These are phyloP conservation scores for Massospora cicadina DNA, from an alignment of 371 early-diverging fungal genomes.

Conservation along the genomic window DNA sequence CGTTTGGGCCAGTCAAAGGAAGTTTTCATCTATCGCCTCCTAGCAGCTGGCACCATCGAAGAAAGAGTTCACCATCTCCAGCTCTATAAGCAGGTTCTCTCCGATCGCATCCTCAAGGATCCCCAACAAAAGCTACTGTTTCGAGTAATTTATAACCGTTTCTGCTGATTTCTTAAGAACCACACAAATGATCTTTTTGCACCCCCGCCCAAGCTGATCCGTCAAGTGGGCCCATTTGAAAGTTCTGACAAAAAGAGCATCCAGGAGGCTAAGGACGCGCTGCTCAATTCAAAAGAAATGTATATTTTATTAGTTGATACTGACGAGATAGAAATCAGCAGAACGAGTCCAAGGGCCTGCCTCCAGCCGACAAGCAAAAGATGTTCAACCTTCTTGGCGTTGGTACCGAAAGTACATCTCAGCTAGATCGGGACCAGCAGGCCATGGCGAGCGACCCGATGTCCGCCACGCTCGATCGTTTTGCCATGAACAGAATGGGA, in stretches of 20 bases:
- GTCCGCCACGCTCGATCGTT: neutral
- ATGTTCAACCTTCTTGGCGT: neutral
- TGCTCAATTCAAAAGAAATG: neutral
- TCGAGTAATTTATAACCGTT: constrained; percentile 23
- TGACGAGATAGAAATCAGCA: neutral
- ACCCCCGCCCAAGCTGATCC: neutral
- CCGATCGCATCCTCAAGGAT: constrained; percentile 87
- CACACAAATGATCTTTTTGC: neutral
- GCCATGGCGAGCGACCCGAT: neutral
- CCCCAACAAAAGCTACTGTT: constrained; percentile 84
- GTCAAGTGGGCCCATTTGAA: neutral
- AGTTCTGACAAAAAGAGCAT: neutral
- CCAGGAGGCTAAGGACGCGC: neutral
- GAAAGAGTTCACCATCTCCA: constrained; percentile 96
- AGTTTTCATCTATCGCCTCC: constrained; percentile 93
- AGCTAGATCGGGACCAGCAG: neutral
- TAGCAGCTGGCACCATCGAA: constrained; percentile 94
- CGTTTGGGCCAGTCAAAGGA: constrained; percentile 79
- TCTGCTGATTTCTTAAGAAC: neutral
- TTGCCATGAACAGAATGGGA: neutral
- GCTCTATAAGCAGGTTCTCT: constrained; percentile 91
- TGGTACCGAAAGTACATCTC: neutral
- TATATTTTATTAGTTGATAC: neutral
- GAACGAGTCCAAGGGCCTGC: neutral
- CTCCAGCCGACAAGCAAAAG: neutral